Evolutionary conservation across 2,329 filamentous ascomycete species (phyloP).

Genomic region (Colletotrichum nymphaeae): DNA sequence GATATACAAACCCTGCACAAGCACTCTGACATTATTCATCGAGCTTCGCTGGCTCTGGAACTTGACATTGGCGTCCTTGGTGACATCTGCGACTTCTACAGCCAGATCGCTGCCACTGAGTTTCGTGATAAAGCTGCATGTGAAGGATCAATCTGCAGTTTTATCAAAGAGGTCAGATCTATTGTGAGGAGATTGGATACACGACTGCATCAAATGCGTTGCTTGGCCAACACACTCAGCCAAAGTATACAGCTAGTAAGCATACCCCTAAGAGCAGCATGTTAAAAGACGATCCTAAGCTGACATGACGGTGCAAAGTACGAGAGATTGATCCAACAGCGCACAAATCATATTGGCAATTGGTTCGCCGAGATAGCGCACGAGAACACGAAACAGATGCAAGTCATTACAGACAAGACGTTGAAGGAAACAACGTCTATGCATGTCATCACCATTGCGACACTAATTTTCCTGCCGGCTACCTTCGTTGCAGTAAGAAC

Average conservation of each 20-base stretch:
- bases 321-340: neutral
- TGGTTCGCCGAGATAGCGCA: neutral
- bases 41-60: neutral
- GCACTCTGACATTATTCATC: neutral
- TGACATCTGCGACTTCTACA: neutral
- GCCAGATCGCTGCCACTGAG: neutral
- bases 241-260: conserved; percentile 1
- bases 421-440: neutral
- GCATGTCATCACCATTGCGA: conserved; percentile 8
- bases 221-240: neutral
- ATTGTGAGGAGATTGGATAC: neutral
- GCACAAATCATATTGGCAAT: neutral
- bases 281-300: neutral
- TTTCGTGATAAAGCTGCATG: neutral
- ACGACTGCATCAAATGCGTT: neutral
- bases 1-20: neutral
- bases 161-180: neutral
- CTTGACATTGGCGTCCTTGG: neutral
- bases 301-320: neutral
- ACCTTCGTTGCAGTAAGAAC: conserved; percentile 23
- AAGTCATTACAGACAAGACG: neutral
- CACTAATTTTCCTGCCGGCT: neutral
- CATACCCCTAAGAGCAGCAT: neutral
- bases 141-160: neutral
- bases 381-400: neutral